Conservation (phyloP, 768 basidiomycete genomes). For the Tricholoma sp. region DNA sequence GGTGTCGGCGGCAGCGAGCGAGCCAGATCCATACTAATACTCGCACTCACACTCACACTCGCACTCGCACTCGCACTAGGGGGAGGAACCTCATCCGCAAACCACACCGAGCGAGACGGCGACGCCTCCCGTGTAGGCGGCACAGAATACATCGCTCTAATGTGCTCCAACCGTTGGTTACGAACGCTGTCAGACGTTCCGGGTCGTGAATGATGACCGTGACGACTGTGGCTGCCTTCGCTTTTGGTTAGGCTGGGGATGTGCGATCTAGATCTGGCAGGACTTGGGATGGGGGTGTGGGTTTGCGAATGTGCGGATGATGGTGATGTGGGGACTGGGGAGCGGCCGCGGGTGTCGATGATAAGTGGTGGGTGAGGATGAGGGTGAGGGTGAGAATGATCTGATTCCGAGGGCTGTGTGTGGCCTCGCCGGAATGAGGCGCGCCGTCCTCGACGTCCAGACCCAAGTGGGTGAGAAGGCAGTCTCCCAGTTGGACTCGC, state of each 20-base stretch:
- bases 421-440: conserved; percentile 11
- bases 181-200: conserved; percentile 23
- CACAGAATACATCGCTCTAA: conserved; percentile 22
- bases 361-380: too few relatives aligned
- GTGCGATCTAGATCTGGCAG: conserved; percentile 1
- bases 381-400: conserved; percentile 4
- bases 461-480: conserved; percentile 7
- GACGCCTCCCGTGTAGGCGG: conserved; percentile 37
- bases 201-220: conserved; percentile 13
- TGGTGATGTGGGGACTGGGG: conserved; percentile 1
- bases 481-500: not conserved
- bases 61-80: not conserved
- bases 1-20: too few relatives aligned
- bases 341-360: conserved; percentile 2
- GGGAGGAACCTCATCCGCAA: conserved; percentile 23
- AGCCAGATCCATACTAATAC: too few relatives aligned
- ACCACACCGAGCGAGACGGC: conserved; percentile 41
- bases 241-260: not conserved
- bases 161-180: conserved; percentile 29
- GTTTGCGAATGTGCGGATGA: not conserved
- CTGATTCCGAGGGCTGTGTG: not conserved
- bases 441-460: conserved; percentile 8
- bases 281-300: conserved; percentile 1
- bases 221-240: not conserved
- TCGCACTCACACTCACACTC: too few relatives aligned